A percentile compares a stretch with the other conserved stretches of the same genome.
These are phyloP conservation scores for Dalechampia spathulata DNA, from an alignment of 441 rosid species.

Conservation along the genomic window DNA sequence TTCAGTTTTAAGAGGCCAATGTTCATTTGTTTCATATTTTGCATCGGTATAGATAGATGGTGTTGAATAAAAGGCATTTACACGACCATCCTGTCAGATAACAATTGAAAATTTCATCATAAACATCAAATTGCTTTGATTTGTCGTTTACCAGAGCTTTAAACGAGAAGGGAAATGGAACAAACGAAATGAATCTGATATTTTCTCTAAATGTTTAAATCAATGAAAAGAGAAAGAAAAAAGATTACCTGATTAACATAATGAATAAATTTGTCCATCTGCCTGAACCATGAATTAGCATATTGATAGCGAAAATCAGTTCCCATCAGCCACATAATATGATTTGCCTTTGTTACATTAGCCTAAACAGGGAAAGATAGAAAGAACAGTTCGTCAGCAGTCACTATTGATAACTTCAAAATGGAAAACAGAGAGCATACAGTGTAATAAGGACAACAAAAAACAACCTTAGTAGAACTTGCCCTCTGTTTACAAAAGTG, in stretches of 20 bases:
- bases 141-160: background rate
- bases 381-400: background rate
- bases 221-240: constrained; percentile 1
- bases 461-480: background rate
- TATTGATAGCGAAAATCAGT: constrained; percentile 92
- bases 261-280: constrained; percentile 87
- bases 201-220: constrained; percentile 5
- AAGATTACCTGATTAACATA: constrained; percentile 69
- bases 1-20: constrained; percentile 80
- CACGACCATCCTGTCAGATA: constrained; percentile 60
- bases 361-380: constrained; percentile 40
- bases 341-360: constrained; percentile 76
- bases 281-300: constrained; percentile 88
- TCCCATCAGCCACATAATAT: constrained; percentile 97
- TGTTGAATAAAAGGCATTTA: constrained; percentile 83
- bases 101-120: constrained; percentile 13
- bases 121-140: background rate
- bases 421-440: background rate
- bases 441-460: background rate
- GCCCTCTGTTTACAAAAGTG: background rate
- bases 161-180: background rate
- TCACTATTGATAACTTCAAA: constrained; percentile 2
- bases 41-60: constrained; percentile 80
- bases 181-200: background rate
- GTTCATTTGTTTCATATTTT: constrained; percentile 48